phyloP scores from a whole-genome alignment of 116 monocot genomes.

The Cymodocea nodosa region DNA sequence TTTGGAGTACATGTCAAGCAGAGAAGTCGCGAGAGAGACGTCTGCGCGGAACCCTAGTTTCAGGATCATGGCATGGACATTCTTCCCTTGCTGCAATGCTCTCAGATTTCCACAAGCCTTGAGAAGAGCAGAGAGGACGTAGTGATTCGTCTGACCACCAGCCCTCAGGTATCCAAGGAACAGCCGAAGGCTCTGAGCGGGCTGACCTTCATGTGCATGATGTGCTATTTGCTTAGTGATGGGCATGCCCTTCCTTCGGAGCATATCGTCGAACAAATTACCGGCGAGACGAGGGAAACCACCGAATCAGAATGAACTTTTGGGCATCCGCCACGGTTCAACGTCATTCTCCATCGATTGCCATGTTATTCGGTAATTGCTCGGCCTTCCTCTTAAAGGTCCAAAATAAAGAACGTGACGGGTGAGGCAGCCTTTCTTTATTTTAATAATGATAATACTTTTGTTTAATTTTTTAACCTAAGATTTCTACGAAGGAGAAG shows the following conservation, averaged over 20 bases:
- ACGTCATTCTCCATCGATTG: no score
- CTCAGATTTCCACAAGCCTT: slow-evolving; percentile 8
- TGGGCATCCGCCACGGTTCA: no score
- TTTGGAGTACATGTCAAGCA: slow-evolving; percentile 9
- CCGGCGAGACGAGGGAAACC: background rate
- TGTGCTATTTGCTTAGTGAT: background rate
- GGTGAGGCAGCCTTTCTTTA: no score
- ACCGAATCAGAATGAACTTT: no score
- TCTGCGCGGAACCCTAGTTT: slow-evolving; percentile 3
- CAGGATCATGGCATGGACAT: slow-evolving; percentile 1
- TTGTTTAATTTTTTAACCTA: no score
- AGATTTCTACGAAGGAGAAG: no score
- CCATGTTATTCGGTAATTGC: no score
- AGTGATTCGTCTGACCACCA: background rate
- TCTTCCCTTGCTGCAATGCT: slow-evolving; percentile 2
- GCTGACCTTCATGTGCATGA: background rate
- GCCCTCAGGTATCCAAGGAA: background rate
- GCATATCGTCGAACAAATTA: slow-evolving; percentile 6
- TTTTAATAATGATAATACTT: no score
- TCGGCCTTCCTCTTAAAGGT: no score
- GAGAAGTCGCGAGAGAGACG: slow-evolving; percentile 6
- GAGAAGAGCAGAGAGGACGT: slow-evolving; percentile 3
- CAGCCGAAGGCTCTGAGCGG: background rate
- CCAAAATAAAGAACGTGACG: no score
- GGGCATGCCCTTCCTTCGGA: background rate